Conservation (phyloP, 768 basidiomycete genomes). For the Russula sp. region DNA sequence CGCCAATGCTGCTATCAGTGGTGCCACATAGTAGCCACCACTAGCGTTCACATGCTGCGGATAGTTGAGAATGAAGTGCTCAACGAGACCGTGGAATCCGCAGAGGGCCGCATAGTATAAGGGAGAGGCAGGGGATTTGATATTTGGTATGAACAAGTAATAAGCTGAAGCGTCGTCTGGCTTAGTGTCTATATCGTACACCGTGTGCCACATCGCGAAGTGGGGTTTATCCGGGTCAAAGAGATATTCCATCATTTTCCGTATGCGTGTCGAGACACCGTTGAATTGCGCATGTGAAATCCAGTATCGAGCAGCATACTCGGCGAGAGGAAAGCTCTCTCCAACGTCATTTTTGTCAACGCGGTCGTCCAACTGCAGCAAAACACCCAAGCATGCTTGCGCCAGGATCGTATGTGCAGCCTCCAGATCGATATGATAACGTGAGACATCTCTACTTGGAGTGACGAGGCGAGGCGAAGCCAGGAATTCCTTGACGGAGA, state of each 20-base stretch:
- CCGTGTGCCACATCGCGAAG: not conserved
- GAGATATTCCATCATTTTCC: not conserved
- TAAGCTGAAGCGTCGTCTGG: not conserved
- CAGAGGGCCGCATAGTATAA: not conserved
- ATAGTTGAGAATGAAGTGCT: not conserved
- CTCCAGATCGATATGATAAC: not conserved
- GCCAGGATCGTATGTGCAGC: too few relatives aligned
- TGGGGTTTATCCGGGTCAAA: not conserved
- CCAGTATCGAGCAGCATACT: not conserved
- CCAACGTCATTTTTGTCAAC: too few relatives aligned
- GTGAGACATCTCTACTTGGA: too few relatives aligned
- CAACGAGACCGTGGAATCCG: not conserved
- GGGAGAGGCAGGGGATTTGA: not conserved
- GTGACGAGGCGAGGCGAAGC: too few relatives aligned
- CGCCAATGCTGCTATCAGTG: not conserved
- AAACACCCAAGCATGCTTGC: not conserved
- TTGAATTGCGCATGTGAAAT: not conserved
- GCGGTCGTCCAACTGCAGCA: not conserved
- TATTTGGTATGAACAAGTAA: rapidly evolving
- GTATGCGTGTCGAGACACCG: not conserved
- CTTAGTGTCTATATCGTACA: not conserved
- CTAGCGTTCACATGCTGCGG: not conserved
- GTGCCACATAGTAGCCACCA: not conserved
- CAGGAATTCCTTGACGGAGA: too few relatives aligned
- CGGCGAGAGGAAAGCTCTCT: not conserved